These are phyloP conservation scores for Fusarium tuaranense DNA, from an alignment of 2,329 filamentous ascomycete genomes.

Conservation along the genomic window DNA sequence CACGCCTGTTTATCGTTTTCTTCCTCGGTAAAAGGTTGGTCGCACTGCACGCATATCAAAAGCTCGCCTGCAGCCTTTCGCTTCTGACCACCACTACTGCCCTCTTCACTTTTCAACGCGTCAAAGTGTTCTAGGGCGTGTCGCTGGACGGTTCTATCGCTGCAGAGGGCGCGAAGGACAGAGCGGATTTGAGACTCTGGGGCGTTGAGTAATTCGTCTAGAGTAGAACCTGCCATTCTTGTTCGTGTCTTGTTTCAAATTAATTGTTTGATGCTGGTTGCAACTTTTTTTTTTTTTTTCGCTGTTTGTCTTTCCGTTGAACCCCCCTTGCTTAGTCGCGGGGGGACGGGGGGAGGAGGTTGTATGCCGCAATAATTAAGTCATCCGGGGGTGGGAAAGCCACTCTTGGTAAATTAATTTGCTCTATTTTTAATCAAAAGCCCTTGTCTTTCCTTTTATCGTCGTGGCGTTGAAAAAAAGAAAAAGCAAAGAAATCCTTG, in stretches of 20 bases:
- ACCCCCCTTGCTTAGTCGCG: no score
- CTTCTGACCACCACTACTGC: conserved; percentile 2
- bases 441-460: neutral
- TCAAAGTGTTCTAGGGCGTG: conserved; percentile 17
- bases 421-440: neutral
- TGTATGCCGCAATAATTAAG: no score
- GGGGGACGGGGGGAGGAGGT: no score
- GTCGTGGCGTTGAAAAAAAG: neutral
- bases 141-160: neutral
- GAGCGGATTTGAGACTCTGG: conserved; percentile 32
- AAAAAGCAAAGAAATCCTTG: neutral
- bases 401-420: neutral
- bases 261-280: neutral
- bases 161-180: conserved; percentile 34
- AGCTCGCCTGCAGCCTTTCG: conserved; percentile 34
- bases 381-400: no score
- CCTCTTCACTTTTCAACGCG: neutral
- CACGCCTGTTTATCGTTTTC: conserved; percentile 23
- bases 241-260: neutral
- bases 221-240: neutral
- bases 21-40: conserved; percentile 4
- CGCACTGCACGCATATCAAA: conserved; percentile 32
- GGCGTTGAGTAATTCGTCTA: conserved; percentile 18
- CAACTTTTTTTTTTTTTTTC: neutral
- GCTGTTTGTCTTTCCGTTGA: neutral